phyloP scores from a whole-genome alignment of 2,329 filamentous ascomycete species.

The Aspergillus spinulosporus region DNA sequence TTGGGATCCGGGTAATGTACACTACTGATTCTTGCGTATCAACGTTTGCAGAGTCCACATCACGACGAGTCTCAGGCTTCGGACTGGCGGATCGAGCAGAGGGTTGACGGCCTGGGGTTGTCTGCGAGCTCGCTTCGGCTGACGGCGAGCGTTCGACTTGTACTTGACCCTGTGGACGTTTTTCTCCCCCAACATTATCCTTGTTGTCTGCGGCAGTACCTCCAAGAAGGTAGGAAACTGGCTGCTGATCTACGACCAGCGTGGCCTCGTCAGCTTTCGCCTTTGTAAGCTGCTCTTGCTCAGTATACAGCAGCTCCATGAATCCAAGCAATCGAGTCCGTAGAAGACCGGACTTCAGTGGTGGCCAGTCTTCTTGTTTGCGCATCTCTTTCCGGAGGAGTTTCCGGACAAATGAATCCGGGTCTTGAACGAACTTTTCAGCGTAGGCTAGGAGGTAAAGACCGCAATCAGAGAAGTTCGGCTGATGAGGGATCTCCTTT shows the following conservation, averaged over 20 bases:
- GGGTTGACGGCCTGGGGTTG: not conserved
- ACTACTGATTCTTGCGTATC: constrained; percentile 1
- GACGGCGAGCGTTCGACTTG: not conserved
- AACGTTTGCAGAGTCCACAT: not conserved
- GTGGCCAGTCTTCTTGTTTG: constrained; percentile 55
- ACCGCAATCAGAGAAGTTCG: constrained; percentile 87
- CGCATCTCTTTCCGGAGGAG: constrained; percentile 67
- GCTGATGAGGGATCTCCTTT: constrained; percentile 72
- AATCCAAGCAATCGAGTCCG: constrained; percentile 66
- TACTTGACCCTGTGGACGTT: not conserved
- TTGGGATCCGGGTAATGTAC: not conserved
- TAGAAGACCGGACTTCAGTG: constrained; percentile 57
- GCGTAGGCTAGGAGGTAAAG: constrained; percentile 83
- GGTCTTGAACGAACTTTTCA: constrained; percentile 74
- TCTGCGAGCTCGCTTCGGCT: not conserved
- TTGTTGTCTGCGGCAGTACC: constrained; percentile 7
- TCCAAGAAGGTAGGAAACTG: constrained; percentile 36
- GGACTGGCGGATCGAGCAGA: not conserved
- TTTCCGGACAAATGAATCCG: constrained; percentile 66
- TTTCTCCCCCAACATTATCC: not conserved
- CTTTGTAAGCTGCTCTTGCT: constrained; percentile 51
- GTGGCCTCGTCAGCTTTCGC: constrained; percentile 41
- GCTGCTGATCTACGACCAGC: constrained; percentile 30
- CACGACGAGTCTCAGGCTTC: not conserved
- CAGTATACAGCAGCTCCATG: constrained; percentile 62